Percentiles rank a stretch among this genome's conserved stretches.
These are phyloP conservation scores for Ceratocystis albifundus DNA, from an alignment of 2,329 filamentous ascomycete genomes.

Conservation along the genomic window DNA sequence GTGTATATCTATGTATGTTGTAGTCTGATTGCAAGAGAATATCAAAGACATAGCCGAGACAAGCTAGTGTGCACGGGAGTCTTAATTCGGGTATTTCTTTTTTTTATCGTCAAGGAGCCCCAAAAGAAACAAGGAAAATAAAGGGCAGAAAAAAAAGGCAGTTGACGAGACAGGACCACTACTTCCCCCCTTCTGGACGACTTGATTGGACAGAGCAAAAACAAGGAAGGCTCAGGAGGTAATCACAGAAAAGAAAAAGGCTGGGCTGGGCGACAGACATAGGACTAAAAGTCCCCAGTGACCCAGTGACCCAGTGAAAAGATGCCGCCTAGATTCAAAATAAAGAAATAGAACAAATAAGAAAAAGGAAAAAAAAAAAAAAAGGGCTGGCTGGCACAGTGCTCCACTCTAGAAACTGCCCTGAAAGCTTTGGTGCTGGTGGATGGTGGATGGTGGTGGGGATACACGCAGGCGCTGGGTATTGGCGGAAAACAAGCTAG, in stretches of 20 bases:
- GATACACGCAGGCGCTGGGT: neutral
- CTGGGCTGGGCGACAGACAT: neutral
- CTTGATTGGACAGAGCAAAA: neutral
- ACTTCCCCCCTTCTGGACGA: neutral
- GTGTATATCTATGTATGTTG: too few relatives aligned
- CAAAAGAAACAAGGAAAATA: neutral
- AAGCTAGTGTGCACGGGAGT: neutral
- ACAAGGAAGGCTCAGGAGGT: conserved; percentile 3
- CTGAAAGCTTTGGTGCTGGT: neutral
- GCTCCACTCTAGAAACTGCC: neutral
- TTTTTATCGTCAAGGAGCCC: neutral
- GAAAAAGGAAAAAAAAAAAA: too few relatives aligned
- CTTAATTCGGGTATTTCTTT: neutral
- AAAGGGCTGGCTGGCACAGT: conserved; percentile 5
- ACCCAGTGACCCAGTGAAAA: neutral
- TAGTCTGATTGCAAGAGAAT: neutral
- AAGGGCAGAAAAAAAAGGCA: neutral
- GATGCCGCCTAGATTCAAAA: neutral
- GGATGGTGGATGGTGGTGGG: neutral
- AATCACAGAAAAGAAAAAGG: neutral
- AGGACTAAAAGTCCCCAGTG: too few relatives aligned
- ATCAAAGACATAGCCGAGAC: neutral
- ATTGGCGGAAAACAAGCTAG: too few relatives aligned
- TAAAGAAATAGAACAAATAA: too few relatives aligned
- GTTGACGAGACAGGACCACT: too few relatives aligned